Conservation (phyloP, 2,329 filamentous ascomycete species). For the Aspergillus clavatus region DNA sequence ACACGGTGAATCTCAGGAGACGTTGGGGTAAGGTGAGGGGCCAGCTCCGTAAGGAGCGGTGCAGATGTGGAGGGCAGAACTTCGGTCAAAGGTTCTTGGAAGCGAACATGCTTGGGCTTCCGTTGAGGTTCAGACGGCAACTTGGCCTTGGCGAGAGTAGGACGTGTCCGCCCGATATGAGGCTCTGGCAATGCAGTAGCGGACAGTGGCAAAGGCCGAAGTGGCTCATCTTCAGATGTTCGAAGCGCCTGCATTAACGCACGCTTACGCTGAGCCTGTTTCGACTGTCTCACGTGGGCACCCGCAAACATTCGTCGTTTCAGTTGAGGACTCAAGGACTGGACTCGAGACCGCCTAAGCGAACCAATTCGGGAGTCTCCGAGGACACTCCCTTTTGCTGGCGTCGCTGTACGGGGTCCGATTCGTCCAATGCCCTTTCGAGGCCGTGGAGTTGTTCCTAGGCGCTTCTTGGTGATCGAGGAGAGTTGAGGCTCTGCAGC, state of each 20-base stretch:
- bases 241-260: not conserved
- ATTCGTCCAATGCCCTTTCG: not conserved
- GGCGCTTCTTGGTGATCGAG: not conserved
- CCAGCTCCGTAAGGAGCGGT: not conserved
- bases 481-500: not conserved
- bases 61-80: not conserved
- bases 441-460: not conserved
- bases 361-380: not conserved
- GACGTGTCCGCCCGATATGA: not conserved
- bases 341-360: slow-evolving; percentile 1
- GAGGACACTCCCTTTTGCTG: not conserved
- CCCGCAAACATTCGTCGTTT: slow-evolving; percentile 1
- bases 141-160: not conserved
- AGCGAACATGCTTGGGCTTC: slow-evolving; percentile 10
- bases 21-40: slow-evolving; percentile 8
- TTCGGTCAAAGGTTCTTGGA: slow-evolving; percentile 10
- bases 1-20: not conserved
- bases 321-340: slow-evolving; percentile 2
- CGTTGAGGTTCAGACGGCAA: not conserved
- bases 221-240: not conserved
- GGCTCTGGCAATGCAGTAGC: not conserved
- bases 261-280: not conserved
- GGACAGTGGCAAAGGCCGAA: not conserved
- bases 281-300: not conserved
- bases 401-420: not conserved